Percentiles rank a stretch among this genome's conserved stretches.
These are phyloP conservation scores for Trichoderma koningii DNA, from an alignment of 2,329 filamentous ascomycete species.

Conservation along the genomic window DNA sequence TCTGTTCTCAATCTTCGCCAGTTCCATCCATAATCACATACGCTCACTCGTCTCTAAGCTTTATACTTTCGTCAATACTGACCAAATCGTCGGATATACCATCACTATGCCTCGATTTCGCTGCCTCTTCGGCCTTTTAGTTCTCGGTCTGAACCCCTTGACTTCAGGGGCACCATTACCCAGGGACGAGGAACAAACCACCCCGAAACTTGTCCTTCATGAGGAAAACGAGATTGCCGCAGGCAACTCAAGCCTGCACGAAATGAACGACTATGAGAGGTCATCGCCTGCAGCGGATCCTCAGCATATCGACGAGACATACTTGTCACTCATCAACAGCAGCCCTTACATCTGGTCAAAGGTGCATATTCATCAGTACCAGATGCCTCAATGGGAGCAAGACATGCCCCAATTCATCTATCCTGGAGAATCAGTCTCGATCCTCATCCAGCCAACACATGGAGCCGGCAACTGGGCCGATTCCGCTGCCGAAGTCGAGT, in stretches of 20 bases:
- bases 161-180: background rate
- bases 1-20: too few relatives aligned
- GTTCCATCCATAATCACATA: too few relatives aligned
- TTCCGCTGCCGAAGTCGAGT: conserved; percentile 36
- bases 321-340: conserved; percentile 39
- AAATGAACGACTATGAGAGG: background rate
- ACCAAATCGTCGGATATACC: background rate
- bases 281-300: too few relatives aligned
- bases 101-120: background rate
- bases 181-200: background rate
- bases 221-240: background rate
- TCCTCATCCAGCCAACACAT: conserved; percentile 3
- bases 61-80: too few relatives aligned
- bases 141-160: background rate
- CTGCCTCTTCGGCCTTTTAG: background rate
- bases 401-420: conserved; percentile 35
- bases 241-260: background rate
- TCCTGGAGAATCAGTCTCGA: conserved; percentile 33
- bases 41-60: too few relatives aligned
- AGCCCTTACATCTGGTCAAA: conserved; percentile 39
- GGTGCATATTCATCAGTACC: conserved; percentile 30
- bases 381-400: conserved; percentile 30
- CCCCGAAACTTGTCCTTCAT: too few relatives aligned
- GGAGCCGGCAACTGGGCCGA: conserved; percentile 23
- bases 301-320: conserved; percentile 25